These are phyloP conservation scores for Coniochaeta prunicola DNA, from an alignment of 2,329 filamentous ascomycete genomes.

Conservation along the genomic window DNA sequence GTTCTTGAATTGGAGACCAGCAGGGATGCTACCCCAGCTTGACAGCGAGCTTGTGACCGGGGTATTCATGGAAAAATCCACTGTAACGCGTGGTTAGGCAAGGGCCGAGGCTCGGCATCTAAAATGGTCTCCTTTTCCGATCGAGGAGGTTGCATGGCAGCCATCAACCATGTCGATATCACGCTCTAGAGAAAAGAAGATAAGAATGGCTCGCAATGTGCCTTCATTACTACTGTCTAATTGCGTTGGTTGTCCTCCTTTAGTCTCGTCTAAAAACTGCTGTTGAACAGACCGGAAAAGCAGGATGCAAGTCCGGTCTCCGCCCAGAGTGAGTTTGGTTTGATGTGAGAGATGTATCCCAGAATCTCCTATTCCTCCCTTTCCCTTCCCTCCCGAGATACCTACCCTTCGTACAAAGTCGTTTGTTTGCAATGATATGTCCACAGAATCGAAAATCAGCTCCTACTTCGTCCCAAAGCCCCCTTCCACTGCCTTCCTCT, in stretches of 20 bases:
- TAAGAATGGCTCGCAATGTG: not conserved
- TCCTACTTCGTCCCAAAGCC: not conserved
- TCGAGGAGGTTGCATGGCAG: too few relatives aligned
- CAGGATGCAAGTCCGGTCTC: not conserved
- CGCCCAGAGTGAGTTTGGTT: not conserved
- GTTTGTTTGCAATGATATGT: slow-evolving; percentile 8
- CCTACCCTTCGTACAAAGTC: not conserved
- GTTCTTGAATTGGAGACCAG: not conserved
- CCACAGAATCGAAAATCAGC: slow-evolving; percentile 9
- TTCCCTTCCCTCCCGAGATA: not conserved
- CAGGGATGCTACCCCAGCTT: not conserved
- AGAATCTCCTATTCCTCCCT: not conserved
- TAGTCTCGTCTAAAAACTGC: not conserved
- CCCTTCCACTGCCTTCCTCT: not conserved
- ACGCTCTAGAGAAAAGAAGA: not conserved
- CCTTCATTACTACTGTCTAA: slow-evolving; percentile 1
- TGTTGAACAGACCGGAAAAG: not conserved
- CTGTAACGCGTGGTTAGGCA: not conserved
- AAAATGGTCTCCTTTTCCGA: not conserved
- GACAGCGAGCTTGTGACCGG: not conserved
- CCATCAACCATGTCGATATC: too few relatives aligned
- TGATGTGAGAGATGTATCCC: not conserved
- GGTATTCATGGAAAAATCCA: not conserved
- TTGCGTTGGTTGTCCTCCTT: not conserved
- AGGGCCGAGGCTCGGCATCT: not conserved